These are phyloP conservation scores for Cylindrodendrum hubeiense DNA, from an alignment of 2,329 filamentous ascomycete genomes.

Conservation along the genomic window DNA sequence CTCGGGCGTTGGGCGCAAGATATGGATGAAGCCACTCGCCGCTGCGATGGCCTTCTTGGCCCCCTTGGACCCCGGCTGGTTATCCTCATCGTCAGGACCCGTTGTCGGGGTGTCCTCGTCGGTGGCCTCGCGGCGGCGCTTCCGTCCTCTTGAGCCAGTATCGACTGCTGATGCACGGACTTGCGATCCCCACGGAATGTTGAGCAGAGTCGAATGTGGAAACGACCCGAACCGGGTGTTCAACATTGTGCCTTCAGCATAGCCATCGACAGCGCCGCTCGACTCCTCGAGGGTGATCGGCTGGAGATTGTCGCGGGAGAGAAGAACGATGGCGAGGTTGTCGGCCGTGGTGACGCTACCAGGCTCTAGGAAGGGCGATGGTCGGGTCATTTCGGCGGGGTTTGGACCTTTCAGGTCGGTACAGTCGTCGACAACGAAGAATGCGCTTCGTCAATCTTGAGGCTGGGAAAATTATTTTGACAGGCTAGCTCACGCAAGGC, in stretches of 20 bases:
- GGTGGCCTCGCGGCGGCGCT: constrained; percentile 65
- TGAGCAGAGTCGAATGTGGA: constrained; percentile 81
- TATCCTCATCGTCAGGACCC: constrained; percentile 51
- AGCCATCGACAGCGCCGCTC: constrained; percentile 75
- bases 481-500: constrained; percentile 22
- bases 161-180: constrained; percentile 91
- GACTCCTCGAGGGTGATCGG: constrained; percentile 77
- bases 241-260: constrained; percentile 81
- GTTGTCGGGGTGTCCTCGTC: constrained; percentile 58
- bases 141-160: constrained; percentile 87
- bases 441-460: constrained; percentile 1
- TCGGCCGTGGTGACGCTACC: constrained; percentile 71
- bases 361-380: constrained; percentile 85
- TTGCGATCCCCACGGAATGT: constrained; percentile 90
- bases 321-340: constrained; percentile 84
- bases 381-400: constrained; percentile 49
- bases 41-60: constrained; percentile 66
- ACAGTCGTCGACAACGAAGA: background rate
- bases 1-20: constrained; percentile 84
- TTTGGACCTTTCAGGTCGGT: constrained; percentile 9
- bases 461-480: constrained; percentile 29
- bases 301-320: constrained; percentile 87
- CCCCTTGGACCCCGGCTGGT: constrained; percentile 47
- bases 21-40: constrained; percentile 79
- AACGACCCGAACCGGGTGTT: constrained; percentile 97